A percentile compares a stretch with the other conserved stretches of the same genome.
These are phyloP conservation scores for Vitis rotundifolia DNA, from an alignment of 164 flowering plant genomes.

Conservation along the genomic window DNA sequence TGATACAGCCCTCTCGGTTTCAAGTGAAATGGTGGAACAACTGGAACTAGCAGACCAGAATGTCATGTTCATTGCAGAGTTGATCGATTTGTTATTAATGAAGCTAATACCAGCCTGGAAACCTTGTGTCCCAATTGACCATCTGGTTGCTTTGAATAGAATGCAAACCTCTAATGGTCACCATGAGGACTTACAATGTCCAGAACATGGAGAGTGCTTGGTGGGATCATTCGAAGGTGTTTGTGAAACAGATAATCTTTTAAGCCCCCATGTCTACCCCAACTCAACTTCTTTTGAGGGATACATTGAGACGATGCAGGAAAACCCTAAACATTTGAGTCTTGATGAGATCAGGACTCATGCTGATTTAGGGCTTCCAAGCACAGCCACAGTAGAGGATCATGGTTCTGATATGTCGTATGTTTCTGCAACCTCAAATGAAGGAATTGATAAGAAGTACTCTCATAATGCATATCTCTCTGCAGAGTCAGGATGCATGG, in stretches of 20 bases:
- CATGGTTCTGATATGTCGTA: constrained; percentile 34
- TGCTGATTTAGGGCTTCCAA: constrained; percentile 19
- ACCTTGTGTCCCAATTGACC: constrained; percentile 20
- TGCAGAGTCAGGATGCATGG: constrained; percentile 18
- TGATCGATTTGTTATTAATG: constrained; percentile 22
- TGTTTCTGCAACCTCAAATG: constrained; percentile 36
- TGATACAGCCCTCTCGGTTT: constrained; percentile 23
- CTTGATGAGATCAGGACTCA: constrained; percentile 21
- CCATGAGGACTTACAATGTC: not conserved
- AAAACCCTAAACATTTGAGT: constrained; percentile 12
- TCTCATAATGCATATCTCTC: constrained; percentile 17
- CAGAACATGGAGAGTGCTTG: constrained; percentile 13
- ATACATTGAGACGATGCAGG: constrained; percentile 14
- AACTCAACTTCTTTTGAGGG: constrained; percentile 21
- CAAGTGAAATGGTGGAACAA: constrained; percentile 24
- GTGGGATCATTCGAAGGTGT: constrained; percentile 21
- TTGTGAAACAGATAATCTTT: constrained; percentile 16
- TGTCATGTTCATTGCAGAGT: constrained; percentile 24
- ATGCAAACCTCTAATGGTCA: not conserved
- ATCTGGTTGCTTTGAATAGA: constrained; percentile 19
- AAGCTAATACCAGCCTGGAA: constrained; percentile 21
- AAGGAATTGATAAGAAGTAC: constrained; percentile 18
- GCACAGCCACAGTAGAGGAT: constrained; percentile 20
- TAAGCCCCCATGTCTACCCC: constrained; percentile 13
- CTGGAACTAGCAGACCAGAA: constrained; percentile 21